Base-by-base conservation (phyloP, 2,329 filamentous ascomycete species). In the Whalleya microplaca region DNA sequence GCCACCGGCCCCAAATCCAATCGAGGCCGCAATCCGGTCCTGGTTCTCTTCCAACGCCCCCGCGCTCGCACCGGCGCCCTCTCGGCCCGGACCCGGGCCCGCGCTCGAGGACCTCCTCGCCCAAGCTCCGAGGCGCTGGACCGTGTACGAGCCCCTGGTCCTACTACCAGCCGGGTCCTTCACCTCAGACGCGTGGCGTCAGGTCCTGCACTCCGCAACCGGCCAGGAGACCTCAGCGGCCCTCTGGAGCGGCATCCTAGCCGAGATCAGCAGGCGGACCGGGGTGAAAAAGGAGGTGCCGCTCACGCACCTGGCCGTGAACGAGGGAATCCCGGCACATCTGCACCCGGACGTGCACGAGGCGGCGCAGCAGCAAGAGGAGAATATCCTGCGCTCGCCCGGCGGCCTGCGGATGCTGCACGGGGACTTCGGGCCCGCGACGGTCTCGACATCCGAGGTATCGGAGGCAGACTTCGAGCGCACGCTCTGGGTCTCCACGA, bases 401-500 rank as follows among this genome's bases (percentile, higher is more conserved):
- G 83, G 80, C 42, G 83, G 87, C 18, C 78, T 97, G 27, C 80
- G 81, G 2, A 87, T 88, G 19, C 76, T 97, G 0, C 77, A 87
- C 69, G 92, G 92, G 20, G 79, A 88, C 69, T 96, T 96, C 71
- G 91, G 91, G 0, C 80, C 84, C 0, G 46, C 72, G 0, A n/a
- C 47, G 56, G 1, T 65, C 50, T 0, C 63, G 20, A 10, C 53
- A 2, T 43, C 52, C 8, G 51, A 68, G 60, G 59, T 69, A 9
- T 70, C 71, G 0, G 51, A 66, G 1, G 49, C 66, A 1, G 88
- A 94, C 67, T 89, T 96, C 56, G 71, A 78, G 0, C 55, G 71
- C 1, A 88, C 92, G 0, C 84, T 96, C 60, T 98, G 94, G 94
- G 89, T 90, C 0, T 83, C 81, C 12, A 87, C 89, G 3, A 84